A percentile compares a stretch with the other conserved stretches of the same genome.
Conservation (phyloP, 441 rosid species). For the Dalechampia spathulata region DNA sequence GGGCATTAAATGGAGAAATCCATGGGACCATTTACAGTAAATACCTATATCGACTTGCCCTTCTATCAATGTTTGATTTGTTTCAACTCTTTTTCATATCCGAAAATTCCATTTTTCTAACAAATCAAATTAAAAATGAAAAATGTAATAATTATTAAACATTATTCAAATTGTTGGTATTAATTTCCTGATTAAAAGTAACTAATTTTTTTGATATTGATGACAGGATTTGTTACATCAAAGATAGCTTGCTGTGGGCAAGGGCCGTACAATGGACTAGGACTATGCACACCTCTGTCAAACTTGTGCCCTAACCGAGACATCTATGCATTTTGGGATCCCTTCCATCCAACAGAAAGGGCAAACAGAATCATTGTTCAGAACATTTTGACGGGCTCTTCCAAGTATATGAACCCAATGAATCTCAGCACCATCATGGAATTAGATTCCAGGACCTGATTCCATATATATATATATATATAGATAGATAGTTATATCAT, state of each 20-base stretch:
- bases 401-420: constrained; percentile 54
- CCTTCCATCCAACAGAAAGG: constrained; percentile 68
- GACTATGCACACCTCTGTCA: constrained; percentile 50
- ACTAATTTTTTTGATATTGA: too few species aligned
- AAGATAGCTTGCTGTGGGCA: constrained; percentile 71
- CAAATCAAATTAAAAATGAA: too few species aligned
- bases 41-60: constrained; percentile 8
- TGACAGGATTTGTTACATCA: constrained; percentile 58
- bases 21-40: background rate
- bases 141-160: too few species aligned
- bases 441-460: constrained; percentile 40
- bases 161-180: too few species aligned
- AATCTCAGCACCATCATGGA: constrained; percentile 54
- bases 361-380: constrained; percentile 52
- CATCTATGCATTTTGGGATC: constrained; percentile 60
- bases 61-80: constrained; percentile 8
- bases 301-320: constrained; percentile 60
- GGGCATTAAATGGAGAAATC: background rate
- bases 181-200: too few species aligned
- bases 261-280: constrained; percentile 64
- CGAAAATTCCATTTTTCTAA: background rate
- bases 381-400: constrained; percentile 34
- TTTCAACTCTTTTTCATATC: too few species aligned
- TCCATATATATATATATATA: too few species aligned
- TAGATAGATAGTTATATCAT: too few species aligned